Conservation (phyloP, 306 rosid genomes). For the Citrullus amarus region DNA sequence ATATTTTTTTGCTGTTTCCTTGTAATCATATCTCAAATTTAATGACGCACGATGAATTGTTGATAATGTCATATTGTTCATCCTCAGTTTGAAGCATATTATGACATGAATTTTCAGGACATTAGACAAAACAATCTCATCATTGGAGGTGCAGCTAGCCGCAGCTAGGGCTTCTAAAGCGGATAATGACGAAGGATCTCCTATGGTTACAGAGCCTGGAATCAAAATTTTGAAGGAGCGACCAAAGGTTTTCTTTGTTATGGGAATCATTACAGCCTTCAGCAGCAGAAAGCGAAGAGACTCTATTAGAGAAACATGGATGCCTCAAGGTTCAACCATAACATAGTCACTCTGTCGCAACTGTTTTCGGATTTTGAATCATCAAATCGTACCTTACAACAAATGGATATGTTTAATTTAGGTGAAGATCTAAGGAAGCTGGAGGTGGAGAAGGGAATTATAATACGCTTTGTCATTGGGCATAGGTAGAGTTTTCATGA, state of each 20-base stretch:
- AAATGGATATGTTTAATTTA: slow-evolving; percentile 2
- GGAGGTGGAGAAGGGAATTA: slow-evolving; percentile 46
- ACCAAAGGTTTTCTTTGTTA: slow-evolving; percentile 44
- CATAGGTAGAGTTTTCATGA: slow-evolving; percentile 25
- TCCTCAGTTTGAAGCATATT: background rate
- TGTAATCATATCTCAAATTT: background rate
- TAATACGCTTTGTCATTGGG: slow-evolving; percentile 49
- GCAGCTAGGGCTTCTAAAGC: slow-evolving; percentile 40
- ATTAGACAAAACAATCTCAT: slow-evolving; percentile 44
- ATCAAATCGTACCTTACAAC: background rate
- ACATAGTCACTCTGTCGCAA: background rate
- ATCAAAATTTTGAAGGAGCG: slow-evolving; percentile 23
- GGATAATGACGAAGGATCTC: slow-evolving; percentile 27
- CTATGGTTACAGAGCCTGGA: slow-evolving; percentile 16
- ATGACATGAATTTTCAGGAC: slow-evolving; percentile 21
- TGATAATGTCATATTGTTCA: background rate
- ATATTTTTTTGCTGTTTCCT: background rate
- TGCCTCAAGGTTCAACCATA: slow-evolving; percentile 34
- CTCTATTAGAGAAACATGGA: slow-evolving; percentile 54
- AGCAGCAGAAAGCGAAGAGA: slow-evolving; percentile 55
- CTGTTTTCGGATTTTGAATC: background rate
- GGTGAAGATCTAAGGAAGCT: slow-evolving; percentile 32
- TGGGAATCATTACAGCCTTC: slow-evolving; percentile 54
- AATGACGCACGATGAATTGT: background rate
- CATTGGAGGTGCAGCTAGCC: slow-evolving; percentile 50